phyloP scores from a whole-genome alignment of 495 filamentous ascomycete genomes.

The Penicillium lagena region DNA sequence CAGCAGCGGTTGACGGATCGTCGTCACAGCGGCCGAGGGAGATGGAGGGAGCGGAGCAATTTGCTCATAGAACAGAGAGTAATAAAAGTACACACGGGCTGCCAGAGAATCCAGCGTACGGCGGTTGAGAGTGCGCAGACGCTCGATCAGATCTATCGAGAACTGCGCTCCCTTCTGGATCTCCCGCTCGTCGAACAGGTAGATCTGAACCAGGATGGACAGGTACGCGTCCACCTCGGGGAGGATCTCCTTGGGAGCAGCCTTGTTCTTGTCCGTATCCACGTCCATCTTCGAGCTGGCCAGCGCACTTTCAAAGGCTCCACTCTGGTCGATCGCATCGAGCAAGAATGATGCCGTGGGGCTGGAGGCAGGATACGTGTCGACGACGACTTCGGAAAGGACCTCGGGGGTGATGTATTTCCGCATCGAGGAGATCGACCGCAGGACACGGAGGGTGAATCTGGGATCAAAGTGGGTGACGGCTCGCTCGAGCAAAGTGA shows the following conservation, averaged over 20 bases:
- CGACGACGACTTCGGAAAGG: constrained; percentile 70
- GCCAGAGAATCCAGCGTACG: constrained; percentile 90
- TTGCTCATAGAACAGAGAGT: constrained; percentile 87
- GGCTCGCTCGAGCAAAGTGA: constrained; percentile 82
- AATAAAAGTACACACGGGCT: constrained; percentile 97
- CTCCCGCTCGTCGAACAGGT: constrained; percentile 76
- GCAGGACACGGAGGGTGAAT: constrained; percentile 87
- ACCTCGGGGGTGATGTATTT: constrained; percentile 81
- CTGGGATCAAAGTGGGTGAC: constrained; percentile 90
- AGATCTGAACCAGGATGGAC: constrained; percentile 81
- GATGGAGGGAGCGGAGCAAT: constrained; percentile 80
- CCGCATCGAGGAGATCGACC: constrained; percentile 91
- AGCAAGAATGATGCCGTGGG: constrained; percentile 63
- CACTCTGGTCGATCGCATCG: constrained; percentile 55
- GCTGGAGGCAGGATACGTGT: constrained; percentile 66
- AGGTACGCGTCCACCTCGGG: constrained; percentile 92
- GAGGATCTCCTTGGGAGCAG: constrained; percentile 59
- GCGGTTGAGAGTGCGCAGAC: constrained; percentile 82
- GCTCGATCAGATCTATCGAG: constrained; percentile 72
- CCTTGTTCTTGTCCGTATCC: constrained; percentile 50
- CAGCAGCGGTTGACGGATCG: constrained; percentile 79
- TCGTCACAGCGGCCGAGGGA: constrained; percentile 72
- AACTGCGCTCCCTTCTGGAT: constrained; percentile 75
- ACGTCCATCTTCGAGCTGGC: constrained; percentile 67
- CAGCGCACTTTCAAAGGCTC: constrained; percentile 51